These are phyloP conservation scores for Daldinia grandis DNA, from an alignment of 495 filamentous ascomycete species.

Conservation along the genomic window DNA sequence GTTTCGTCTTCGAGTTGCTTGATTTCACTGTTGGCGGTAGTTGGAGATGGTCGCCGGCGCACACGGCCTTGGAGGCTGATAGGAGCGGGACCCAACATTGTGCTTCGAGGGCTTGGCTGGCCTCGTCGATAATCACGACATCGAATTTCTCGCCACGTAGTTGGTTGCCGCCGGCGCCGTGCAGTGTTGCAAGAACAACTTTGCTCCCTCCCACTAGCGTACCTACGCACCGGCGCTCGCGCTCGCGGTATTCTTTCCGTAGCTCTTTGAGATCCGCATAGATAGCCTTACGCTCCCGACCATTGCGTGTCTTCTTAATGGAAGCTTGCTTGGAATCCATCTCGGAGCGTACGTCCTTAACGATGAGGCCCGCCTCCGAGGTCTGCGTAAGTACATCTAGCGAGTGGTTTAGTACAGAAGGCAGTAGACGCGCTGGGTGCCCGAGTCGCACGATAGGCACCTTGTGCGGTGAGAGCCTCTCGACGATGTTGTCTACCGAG, in stretches of 20 bases:
- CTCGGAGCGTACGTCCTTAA: constrained; percentile 89
- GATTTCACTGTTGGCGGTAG: constrained; percentile 95
- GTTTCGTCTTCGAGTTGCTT: constrained; percentile 57
- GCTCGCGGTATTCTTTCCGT: constrained; percentile 85
- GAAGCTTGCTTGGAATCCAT: constrained; percentile 92
- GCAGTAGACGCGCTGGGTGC: constrained; percentile 90
- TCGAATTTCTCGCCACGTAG: constrained; percentile 84
- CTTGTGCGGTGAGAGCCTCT: constrained; percentile 82
- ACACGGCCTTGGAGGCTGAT: constrained; percentile 80
- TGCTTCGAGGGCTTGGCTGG: constrained; percentile 92
- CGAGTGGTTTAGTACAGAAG: constrained; percentile 86
- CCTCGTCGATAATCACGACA: constrained; percentile 94
- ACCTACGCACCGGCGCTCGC: constrained; percentile 81
- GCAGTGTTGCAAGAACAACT: constrained; percentile 90
- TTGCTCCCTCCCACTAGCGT: constrained; percentile 78
- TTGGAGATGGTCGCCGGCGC: constrained; percentile 94
- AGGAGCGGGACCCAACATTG: constrained; percentile 98
- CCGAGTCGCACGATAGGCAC: constrained; percentile 90
- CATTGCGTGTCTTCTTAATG: constrained; percentile 84
- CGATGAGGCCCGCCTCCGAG: constrained; percentile 86
- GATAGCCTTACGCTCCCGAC: constrained; percentile 79
- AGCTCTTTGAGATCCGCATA: constrained; percentile 86
- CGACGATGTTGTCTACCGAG: constrained; percentile 98
- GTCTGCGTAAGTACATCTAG: constrained; percentile 93
- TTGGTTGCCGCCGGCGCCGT: constrained; percentile 90